Conservation (phyloP, 768 basidiomycete genomes). For the Lentinus brumalis region DNA sequence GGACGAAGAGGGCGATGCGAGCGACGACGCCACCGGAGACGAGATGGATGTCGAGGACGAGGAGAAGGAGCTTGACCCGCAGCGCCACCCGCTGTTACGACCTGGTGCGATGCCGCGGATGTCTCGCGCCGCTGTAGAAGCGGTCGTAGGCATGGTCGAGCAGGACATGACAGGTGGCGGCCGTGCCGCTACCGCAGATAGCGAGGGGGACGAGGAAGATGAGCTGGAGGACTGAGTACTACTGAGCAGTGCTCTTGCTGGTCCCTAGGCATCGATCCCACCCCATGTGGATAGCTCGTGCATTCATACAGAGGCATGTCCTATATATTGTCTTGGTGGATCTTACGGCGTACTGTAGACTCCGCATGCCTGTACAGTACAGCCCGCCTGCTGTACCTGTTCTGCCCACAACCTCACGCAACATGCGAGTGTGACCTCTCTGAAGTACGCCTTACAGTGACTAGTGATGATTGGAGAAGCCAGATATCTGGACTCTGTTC, state of each 20-base stretch:
- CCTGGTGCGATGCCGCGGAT: constrained; percentile 69
- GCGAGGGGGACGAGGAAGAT: constrained; percentile 50
- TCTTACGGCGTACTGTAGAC: too few relatives aligned
- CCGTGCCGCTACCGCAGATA: constrained; percentile 26
- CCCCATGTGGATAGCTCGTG: background rate
- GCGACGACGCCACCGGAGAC: constrained; percentile 9
- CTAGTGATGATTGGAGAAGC: too few relatives aligned
- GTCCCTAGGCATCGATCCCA: too few relatives aligned
- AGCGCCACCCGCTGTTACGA: constrained; percentile 61
- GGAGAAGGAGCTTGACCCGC: constrained; percentile 49
- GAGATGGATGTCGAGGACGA: constrained; percentile 6
- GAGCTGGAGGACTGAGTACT: constrained; percentile 47
- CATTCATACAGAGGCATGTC: background rate
- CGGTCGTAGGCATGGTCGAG: constrained; percentile 64
- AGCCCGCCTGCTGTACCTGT: too few relatives aligned
- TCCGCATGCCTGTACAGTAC: too few relatives aligned
- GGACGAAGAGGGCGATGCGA: constrained; percentile 16
- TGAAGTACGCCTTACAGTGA: too few relatives aligned
- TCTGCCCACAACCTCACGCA: too few relatives aligned
- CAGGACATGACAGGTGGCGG: constrained; percentile 44
- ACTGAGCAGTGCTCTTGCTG: too few relatives aligned
- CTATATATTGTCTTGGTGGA: too few relatives aligned
- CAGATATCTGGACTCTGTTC: too few relatives aligned
- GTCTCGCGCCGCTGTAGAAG: constrained; percentile 66
- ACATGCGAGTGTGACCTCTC: too few relatives aligned